phyloP scores from a whole-genome alignment of 768 basidiomycete species.

The Thelephora aurantiotincta region DNA sequence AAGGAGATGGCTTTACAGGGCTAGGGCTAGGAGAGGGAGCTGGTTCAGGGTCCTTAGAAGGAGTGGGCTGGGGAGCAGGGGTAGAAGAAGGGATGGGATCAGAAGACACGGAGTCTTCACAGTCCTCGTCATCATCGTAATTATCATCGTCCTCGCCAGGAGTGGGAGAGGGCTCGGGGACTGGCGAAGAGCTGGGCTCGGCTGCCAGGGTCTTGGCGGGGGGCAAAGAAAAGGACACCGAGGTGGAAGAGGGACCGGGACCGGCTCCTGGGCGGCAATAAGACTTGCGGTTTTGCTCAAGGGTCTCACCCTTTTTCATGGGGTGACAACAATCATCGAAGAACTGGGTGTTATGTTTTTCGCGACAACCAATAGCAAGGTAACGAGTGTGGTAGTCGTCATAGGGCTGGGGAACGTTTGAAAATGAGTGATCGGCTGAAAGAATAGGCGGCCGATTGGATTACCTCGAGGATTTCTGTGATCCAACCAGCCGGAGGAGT shows the following conservation, averaged over 20 bases:
- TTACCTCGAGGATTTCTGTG: conserved; percentile 30
- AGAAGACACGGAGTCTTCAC: not conserved
- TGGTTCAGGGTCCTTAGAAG: conserved; percentile 11
- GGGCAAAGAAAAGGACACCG: conserved; percentile 10
- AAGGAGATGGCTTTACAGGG: conserved; percentile 1
- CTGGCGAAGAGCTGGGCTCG: conserved; percentile 8
- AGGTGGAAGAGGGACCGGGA: conserved; percentile 8
- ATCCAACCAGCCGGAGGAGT: conserved; percentile 29
- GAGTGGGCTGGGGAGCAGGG: conserved; percentile 2
- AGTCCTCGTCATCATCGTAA: conserved; percentile 20
- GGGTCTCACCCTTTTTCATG: conserved; percentile 41
- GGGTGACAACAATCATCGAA: conserved; percentile 64
- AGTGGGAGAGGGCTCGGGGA: conserved; percentile 14
- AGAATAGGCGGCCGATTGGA: not conserved
- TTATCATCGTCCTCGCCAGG: conserved; percentile 19
- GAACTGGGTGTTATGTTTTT: conserved; percentile 26
- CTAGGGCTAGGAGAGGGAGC: conserved; percentile 5
- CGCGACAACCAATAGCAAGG: conserved; percentile 33
- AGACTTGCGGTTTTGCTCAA: conserved; percentile 28
- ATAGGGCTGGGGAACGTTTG: conserved; percentile 27
- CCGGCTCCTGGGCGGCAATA: conserved; percentile 37
- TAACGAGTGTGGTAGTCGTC: conserved; percentile 47
- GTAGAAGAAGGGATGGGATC: conserved; percentile 2
- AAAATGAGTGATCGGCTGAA: conserved; percentile 13
- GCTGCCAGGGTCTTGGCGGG: conserved; percentile 10